Conservation (phyloP, 116 monocot species). For the Phalaenopsis hybrid region DNA sequence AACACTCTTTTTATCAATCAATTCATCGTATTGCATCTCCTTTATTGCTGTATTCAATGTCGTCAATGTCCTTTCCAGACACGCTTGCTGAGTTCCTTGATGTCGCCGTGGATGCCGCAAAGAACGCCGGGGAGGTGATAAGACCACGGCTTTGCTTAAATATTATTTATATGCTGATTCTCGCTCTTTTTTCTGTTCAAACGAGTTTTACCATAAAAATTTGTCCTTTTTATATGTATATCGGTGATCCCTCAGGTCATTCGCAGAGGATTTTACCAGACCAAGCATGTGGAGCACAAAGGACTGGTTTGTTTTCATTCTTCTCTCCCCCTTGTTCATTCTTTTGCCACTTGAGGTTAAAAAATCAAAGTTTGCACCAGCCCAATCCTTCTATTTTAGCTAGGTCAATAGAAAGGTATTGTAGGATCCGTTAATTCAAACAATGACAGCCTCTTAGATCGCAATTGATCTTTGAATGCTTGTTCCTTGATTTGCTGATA, state of each 20-base stretch:
- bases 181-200: background rate
- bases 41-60: background rate
- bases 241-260: constrained; percentile 44
- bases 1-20: background rate
- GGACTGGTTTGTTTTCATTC: constrained; percentile 47
- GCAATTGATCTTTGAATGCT: background rate
- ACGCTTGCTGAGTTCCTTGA: constrained; percentile 56
- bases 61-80: constrained; percentile 9
- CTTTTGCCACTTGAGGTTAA: background rate
- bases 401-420: background rate
- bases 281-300: constrained; percentile 94
- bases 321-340: background rate
- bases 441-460: background rate
- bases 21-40: background rate
- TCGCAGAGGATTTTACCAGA: constrained; percentile 66
- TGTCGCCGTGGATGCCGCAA: constrained; percentile 81
- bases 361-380: background rate
- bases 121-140: constrained; percentile 71
- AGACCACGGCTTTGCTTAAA: background rate
- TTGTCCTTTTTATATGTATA: constrained; percentile 1
- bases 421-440: background rate
- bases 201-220: background rate
- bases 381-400: background rate
- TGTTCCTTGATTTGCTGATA: background rate
- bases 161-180: background rate